These are phyloP conservation scores for Furcasterigmium sp. DNA, from an alignment of 2,329 filamentous ascomycete genomes.

Conservation along the genomic window DNA sequence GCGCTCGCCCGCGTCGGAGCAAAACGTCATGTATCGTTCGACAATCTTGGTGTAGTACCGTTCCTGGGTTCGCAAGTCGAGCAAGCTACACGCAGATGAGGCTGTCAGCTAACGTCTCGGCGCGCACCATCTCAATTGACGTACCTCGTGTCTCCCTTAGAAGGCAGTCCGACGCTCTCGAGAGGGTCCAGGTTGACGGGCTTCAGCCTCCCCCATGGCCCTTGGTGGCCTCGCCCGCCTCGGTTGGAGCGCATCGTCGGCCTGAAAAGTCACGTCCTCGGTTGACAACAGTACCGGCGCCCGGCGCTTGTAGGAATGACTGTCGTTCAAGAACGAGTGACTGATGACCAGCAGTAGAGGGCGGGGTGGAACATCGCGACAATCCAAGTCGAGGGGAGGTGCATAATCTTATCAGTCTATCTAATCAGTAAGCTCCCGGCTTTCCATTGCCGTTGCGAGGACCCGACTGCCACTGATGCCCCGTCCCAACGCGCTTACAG, in stretches of 20 bases:
- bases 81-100: slow-evolving; percentile 43
- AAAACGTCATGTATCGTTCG: slow-evolving; percentile 85
- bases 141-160: slow-evolving; percentile 84
- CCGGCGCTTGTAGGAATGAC: no score
- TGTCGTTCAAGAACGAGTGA: no score
- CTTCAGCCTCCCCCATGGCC: slow-evolving; percentile 66
- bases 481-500: no score
- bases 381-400: no score
- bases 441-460: no score
- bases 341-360: no score
- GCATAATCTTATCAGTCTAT: no score
- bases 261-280: no score
- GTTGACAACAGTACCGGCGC: no score
- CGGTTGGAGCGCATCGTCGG: slow-evolving; percentile 4
- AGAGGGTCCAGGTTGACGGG: slow-evolving; percentile 71
- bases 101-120: slow-evolving; percentile 4
- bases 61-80: slow-evolving; percentile 75
- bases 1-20: slow-evolving; percentile 65
- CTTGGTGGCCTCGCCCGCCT: slow-evolving; percentile 28
- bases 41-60: slow-evolving; percentile 82
- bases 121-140: background rate
- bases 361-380: no score
- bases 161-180: slow-evolving; percentile 77
- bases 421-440: no score
- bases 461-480: no score